Conservation (phyloP, 179 eudicot species). For the Silene noctiflora region DNA sequence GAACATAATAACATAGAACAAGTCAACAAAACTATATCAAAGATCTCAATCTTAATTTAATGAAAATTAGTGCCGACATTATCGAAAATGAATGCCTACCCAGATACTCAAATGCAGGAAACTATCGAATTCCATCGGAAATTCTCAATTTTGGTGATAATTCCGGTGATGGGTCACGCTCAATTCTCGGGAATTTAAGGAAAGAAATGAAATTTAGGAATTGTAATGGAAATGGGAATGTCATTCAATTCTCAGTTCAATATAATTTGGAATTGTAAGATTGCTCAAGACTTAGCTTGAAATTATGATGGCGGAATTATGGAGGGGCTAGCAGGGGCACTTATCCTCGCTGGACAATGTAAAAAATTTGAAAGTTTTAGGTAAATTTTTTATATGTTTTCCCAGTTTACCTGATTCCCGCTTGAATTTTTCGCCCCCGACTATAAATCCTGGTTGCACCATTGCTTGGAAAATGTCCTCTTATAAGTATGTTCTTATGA, state of each 20-base stretch:
- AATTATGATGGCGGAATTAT: constrained; percentile 7
- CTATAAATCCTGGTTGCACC: too few relatives aligned
- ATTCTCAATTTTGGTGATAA: constrained; percentile 19
- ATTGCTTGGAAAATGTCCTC: too few relatives aligned
- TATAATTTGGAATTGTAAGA: constrained; percentile 50
- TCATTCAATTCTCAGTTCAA: constrained; percentile 14
- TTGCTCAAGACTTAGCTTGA: constrained; percentile 50
- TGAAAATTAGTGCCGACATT: constrained; percentile 29
- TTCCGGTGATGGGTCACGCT: constrained; percentile 24
- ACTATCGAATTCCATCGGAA: constrained; percentile 39
- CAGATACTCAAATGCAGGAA: constrained; percentile 30
- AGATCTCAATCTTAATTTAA: constrained; percentile 16
- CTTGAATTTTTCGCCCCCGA: too few relatives aligned
- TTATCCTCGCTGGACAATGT: too few relatives aligned
- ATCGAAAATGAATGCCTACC: constrained; percentile 29
- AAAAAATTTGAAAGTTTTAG: too few relatives aligned
- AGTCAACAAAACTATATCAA: neutral
- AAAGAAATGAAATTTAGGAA: too few relatives aligned
- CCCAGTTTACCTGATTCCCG: too few relatives aligned
- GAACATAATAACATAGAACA: too few relatives aligned
- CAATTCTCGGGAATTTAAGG: constrained; percentile 1
- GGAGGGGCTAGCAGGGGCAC: neutral
- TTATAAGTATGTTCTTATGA: too few relatives aligned
- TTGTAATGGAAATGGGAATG: too few relatives aligned
- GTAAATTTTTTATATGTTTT: too few relatives aligned